Base-by-base conservation (phyloP, 345 rosid genomes). In the Punica granatum region DNA sequence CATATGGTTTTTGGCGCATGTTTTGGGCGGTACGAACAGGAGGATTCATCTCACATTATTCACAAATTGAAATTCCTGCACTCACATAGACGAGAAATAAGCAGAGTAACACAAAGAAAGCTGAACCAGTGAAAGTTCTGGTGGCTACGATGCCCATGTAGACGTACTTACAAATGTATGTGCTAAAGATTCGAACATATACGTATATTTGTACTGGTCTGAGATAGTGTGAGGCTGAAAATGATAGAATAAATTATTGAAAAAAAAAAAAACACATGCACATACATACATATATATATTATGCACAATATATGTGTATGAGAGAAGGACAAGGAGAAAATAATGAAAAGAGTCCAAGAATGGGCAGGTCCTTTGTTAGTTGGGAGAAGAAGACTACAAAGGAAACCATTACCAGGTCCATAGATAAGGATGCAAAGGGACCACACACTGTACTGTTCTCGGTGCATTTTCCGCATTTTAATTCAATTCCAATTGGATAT, bases 381-480 rank as follows among this genome's bases (percentile, higher is more conserved):
- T 18, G 14, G 30, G 62, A 49, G 44, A 64, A 49, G 44, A 64
- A 66, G 56, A 59, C 56, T 23, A 33, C 59, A 67, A 60, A 62
- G 44, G 23, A 43, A 67, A 37, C 53, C 69, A 60, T 32, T 31
- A 60, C 32, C 25, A 33, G 73, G 69, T 60, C 69, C 77, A 37
- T 42, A 36, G 58, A 73, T 64, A 70, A 73, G 67, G 63, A 49
- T 32, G 70, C 73, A 49, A 43, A 69, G 76, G 80, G 81, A 67
- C 78, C 75, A 70, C 77, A 15, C 51, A 56, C 41, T 66, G 53
- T 64, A 60, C 64, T 35, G 60, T 64, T 72, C 12, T 64, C 51
- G 28, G 70, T 56, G 51, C 64, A 76, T 76, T 65, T 51, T 68
- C 67, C 6, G 32, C n/a, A 61, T 23, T 70, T 71, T 65, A 58